Percentiles rank a stretch among this genome's conserved stretches.
These are phyloP conservation scores for Gossypium davidsonii DNA, from an alignment of 441 rosid genomes.

Conservation along the genomic window DNA sequence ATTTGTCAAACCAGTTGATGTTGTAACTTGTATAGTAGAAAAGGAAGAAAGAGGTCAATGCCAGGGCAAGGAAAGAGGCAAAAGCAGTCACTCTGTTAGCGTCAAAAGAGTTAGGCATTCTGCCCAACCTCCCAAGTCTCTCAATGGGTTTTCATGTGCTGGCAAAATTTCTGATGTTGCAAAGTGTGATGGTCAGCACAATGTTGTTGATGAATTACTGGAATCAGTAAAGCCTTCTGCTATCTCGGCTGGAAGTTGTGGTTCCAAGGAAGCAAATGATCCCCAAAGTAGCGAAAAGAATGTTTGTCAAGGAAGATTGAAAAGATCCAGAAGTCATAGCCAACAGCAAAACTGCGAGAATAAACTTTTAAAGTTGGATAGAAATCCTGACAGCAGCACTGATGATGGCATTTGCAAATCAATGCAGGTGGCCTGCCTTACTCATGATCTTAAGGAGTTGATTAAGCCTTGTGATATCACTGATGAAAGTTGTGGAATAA, in stretches of 20 bases:
- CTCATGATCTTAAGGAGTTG: background rate
- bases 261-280: constrained; percentile 25
- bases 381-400: constrained; percentile 12
- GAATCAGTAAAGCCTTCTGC: constrained; percentile 22
- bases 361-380: constrained; percentile 19
- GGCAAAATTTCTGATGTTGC: constrained; percentile 25
- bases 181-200: constrained; percentile 21
- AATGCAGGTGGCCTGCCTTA: constrained; percentile 6
- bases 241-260: constrained; percentile 20
- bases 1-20: constrained; percentile 1
- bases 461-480: constrained; percentile 3
- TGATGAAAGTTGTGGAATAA: constrained; percentile 5
- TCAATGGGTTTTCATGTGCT: constrained; percentile 24
- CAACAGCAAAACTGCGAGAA: constrained; percentile 24
- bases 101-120: constrained; percentile 33
- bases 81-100: constrained; percentile 25
- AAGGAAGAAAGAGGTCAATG: constrained; percentile 19
- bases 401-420: constrained; percentile 16
- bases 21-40: background rate
- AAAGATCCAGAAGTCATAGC: constrained; percentile 36
- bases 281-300: constrained; percentile 26
- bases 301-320: constrained; percentile 25
- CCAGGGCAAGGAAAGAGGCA: constrained; percentile 28
- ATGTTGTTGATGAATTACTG: constrained; percentile 11
- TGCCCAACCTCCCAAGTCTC: constrained; percentile 18